Evolutionary conservation across 371 early-diverging fungal genomes (phyloP), one percentile per base, ranked within the genome.

Genomic region (Mucor plumbeus): DNA sequence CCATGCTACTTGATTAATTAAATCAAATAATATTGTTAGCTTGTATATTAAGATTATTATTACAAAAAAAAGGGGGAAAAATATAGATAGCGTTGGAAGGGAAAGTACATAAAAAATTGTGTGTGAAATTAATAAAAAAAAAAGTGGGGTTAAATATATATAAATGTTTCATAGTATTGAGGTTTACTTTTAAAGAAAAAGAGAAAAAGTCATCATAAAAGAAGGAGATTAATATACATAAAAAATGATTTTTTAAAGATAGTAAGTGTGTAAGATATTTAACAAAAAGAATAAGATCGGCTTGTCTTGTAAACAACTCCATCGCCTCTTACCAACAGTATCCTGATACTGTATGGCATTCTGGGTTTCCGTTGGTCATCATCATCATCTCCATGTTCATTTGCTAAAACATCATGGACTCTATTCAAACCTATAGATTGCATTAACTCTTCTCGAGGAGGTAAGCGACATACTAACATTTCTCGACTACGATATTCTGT

Each of bases 281-380:
- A 67, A 33, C 33, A 40, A 39, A 67, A 67, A 38, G 47, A 44
- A 38, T 67, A 67, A 8, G 55, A 61, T 26, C 62, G 68, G 47
- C 61, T 86, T 26, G 90, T 88, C 57, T 85, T 87, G 63, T 81
- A 90, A 63, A 90, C 80, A 58, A 88, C 85, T 19, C 90, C 90
- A 67, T 88, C 88, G 19, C 81, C 77, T 64, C 89, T 71, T 19
- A 87, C 88, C 33, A 90, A 65, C 67, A 90, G 63, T 36, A 90
- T 77, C 17, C 87, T 87, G n/a, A 87, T 67, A 44, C 47, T 61
- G 48, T 44, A 67, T 13, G 68, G 62, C 57, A 67, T 43, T 43
- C 68, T 33, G 35, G 40, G 61, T 13, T 54, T 56, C 38, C 26
- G 21, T 19, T 50, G 19, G 9, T 38, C 59, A 9, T 36, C 60